Evolutionary conservation across 2,329 filamentous ascomycete genomes (phyloP).

Genomic region (Penicillium sp.): DNA sequence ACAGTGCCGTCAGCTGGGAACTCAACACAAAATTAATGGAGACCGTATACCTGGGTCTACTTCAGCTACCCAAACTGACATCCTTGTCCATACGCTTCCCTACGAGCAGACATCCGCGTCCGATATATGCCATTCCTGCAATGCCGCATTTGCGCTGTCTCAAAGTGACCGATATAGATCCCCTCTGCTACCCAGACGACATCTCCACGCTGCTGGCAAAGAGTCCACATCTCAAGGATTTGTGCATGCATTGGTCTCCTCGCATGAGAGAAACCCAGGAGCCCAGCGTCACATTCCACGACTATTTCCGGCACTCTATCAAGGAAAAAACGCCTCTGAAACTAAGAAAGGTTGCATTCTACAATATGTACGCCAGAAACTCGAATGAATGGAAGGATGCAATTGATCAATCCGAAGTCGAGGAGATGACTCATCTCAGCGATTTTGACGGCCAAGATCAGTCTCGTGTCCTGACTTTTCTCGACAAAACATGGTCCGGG

Average conservation of each 20-base stretch:
- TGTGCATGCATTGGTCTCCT: conserved; percentile 59
- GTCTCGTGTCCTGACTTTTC: conserved; percentile 45
- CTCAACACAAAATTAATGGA: conserved; percentile 58
- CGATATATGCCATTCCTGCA: conserved; percentile 53
- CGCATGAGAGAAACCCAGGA: conserved; percentile 59
- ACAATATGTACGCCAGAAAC: conserved; percentile 57
- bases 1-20: conserved; percentile 48
- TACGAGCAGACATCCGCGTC: conserved; percentile 53
- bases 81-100: conserved; percentile 56
- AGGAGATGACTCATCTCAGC: conserved; percentile 53
- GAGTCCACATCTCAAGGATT: conserved; percentile 52
- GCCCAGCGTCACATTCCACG: conserved; percentile 51
- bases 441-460: conserved; percentile 32
- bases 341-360: conserved; percentile 50
- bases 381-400: conserved; percentile 44
- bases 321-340: conserved; percentile 44
- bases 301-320: conserved; percentile 55
- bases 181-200: conserved; percentile 62
- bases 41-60: conserved; percentile 56
- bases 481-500: conserved; percentile 53
- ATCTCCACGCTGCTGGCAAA: conserved; percentile 53
- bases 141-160: conserved; percentile 54
- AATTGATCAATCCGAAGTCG: conserved; percentile 38
- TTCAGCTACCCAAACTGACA: conserved; percentile 46
- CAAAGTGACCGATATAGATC: conserved; percentile 58